These are phyloP conservation scores for Apodospora peruviana DNA, from an alignment of 495 filamentous ascomycete genomes.

Conservation along the genomic window DNA sequence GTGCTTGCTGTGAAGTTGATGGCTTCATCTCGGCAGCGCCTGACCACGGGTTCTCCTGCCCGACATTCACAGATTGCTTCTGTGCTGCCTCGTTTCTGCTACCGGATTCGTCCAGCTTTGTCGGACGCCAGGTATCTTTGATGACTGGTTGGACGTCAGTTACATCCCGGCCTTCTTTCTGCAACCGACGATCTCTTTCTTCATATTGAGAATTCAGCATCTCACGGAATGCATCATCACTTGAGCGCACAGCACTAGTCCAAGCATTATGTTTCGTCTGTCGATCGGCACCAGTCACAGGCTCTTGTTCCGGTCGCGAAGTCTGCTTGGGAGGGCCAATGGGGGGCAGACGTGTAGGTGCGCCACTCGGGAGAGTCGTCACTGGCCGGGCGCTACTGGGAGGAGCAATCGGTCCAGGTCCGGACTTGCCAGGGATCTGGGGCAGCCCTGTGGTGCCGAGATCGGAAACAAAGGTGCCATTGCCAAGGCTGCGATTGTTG, in stretches of 20 bases:
- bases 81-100: conserved; percentile 15
- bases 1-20: conserved; percentile 5
- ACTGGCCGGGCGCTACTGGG: conserved; percentile 11
- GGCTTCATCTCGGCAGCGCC: conserved; percentile 12
- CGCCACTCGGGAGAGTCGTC: background rate
- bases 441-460: conserved; percentile 42
- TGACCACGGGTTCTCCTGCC: conserved; percentile 22
- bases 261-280: conserved; percentile 11
- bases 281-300: conserved; percentile 1
- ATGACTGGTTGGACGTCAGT: conserved; percentile 41
- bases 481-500: conserved; percentile 65
- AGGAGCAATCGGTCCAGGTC: conserved; percentile 42
- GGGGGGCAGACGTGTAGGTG: conserved; percentile 24
- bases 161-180: conserved; percentile 20
- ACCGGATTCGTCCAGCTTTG: conserved; percentile 42
- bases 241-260: conserved; percentile 13
- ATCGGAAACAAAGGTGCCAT: conserved; percentile 69
- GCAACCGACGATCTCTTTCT: conserved; percentile 23
- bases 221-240: conserved; percentile 20
- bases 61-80: conserved; percentile 21
- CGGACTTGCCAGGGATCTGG: conserved; percentile 27
- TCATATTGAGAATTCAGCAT: conserved; percentile 20
- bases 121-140: conserved; percentile 61
- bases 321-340: conserved; percentile 34
- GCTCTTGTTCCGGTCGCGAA: conserved; percentile 8